Base-by-base conservation (phyloP, 495 filamentous ascomycete species). In the Penicillium turbatum region DNA sequence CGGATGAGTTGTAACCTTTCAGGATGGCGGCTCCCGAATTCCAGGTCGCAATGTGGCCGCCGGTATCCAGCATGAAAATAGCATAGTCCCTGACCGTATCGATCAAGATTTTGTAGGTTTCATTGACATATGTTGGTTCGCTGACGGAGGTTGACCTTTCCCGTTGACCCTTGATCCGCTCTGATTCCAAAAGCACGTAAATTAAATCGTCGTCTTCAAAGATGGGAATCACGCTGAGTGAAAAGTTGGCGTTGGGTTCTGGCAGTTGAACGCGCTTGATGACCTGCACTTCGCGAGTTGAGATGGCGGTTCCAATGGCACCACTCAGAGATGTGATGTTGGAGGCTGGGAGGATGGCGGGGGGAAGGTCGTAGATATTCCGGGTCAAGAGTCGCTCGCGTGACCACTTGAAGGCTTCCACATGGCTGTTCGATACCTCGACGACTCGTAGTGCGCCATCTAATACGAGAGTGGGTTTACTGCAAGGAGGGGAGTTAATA, bases 81-180 rank as follows among this genome's bases (percentile, higher is more conserved):
- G 82, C 83, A 55, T 85, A 86, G 53, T 85, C 83, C 59, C 82
- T 82, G 51, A 86, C 80, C 0, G 79, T 79, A 51, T 86, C 75
- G n/a, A 86, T 71, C 7, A 86, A 67, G 36, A 83, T 75, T n/a
- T 76, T 79, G 57, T 83, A 82, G 0, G 80, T 82, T 60, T 85
- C 82, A 51, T 83, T 80, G 31, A 76, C 60, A 53, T 74, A 74
- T 0, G 71, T 50, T 9, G 80, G 74, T 41, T 77, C 70, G 50
- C 65, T 68, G 36, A 66, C 39, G 5, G 54, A 55, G 5, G 47
- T 2, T 24, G 44, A 26, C 7, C 37, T 2, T 13, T 51, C 17
- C 6, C 50, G 36, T 2, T 69, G 54, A 1, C 26, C 34, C 15
- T 66, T 68, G 29, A 62, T 62, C 24, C 64, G 54, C 15, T 75